These are phyloP conservation scores for Anthracocystis setariae DNA, from an alignment of 1,284 basidiomycete genomes.

Conservation along the genomic window DNA sequence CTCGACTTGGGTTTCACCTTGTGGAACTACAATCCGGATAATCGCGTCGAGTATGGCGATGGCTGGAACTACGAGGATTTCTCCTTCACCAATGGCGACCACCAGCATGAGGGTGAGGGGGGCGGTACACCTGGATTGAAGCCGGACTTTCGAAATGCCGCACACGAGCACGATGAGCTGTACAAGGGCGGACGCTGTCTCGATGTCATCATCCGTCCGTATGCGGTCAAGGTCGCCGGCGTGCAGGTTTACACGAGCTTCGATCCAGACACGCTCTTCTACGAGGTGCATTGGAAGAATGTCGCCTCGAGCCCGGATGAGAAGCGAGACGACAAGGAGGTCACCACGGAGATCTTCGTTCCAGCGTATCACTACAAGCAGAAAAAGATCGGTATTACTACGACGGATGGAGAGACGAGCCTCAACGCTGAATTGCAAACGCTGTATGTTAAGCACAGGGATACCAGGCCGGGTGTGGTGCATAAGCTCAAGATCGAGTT, in stretches of 20 bases:
- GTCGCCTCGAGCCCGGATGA: neutral
- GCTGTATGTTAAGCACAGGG: slow-evolving; percentile 44
- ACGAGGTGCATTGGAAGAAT: slow-evolving; percentile 62
- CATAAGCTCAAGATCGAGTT: slow-evolving; percentile 48
- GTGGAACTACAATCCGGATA: slow-evolving; percentile 94
- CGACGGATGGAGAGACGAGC: slow-evolving; percentile 29
- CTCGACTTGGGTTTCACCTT: slow-evolving; percentile 70
- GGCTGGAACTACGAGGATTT: slow-evolving; percentile 87
- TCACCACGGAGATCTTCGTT: slow-evolving; percentile 55
- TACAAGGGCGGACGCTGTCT: slow-evolving; percentile 85
- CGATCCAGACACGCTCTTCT: slow-evolving; percentile 51
- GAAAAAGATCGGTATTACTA: slow-evolving; percentile 32
- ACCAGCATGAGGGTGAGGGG: slow-evolving; percentile 6
- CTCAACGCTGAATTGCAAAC: slow-evolving; percentile 50
- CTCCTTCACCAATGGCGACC: slow-evolving; percentile 80
- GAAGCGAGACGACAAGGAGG: slow-evolving; percentile 1
- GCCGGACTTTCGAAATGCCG: slow-evolving; percentile 51
- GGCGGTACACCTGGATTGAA: slow-evolving; percentile 18
- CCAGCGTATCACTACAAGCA: slow-evolving; percentile 48
- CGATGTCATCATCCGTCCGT: slow-evolving; percentile 72
- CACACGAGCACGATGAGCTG: slow-evolving; percentile 71
- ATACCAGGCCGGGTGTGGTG: slow-evolving; percentile 23
- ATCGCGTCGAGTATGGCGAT: slow-evolving; percentile 82
- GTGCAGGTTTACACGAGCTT: slow-evolving; percentile 54
- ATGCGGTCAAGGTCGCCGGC: slow-evolving; percentile 66